Conservation (phyloP, 1,139 yeast genomes). For the Debaryomyces nepalensis region DNA sequence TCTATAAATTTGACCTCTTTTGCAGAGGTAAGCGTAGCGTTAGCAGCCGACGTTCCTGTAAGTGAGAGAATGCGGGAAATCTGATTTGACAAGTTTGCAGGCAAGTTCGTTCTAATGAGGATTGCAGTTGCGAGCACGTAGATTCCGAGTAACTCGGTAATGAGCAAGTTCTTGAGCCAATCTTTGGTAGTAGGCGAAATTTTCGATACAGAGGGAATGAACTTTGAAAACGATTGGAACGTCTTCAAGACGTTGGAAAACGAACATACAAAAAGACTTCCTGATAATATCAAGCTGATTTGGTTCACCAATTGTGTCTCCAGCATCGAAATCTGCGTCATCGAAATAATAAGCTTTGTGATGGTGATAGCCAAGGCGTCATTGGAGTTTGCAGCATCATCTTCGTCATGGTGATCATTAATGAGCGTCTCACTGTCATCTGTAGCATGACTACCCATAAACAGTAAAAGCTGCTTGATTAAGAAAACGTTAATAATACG, state of each 20-base stretch:
- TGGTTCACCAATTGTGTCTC: conserved; percentile 64
- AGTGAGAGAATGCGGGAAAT: conserved; percentile 52
- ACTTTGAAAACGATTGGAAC: conserved; percentile 43
- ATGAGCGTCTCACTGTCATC: conserved; percentile 1
- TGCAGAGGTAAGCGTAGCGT: conserved; percentile 24
- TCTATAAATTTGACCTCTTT: conserved; percentile 67
- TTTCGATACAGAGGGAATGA: conserved; percentile 35
- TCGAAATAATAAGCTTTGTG: conserved; percentile 49
- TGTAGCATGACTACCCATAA: background rate
- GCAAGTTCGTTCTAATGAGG: conserved; percentile 74
- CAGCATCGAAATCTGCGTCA: conserved; percentile 34
- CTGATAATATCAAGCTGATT: conserved; percentile 66
- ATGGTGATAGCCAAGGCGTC: conserved; percentile 73
- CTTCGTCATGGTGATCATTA: conserved; percentile 20
- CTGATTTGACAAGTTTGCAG: conserved; percentile 57
- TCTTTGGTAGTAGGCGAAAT: conserved; percentile 31
- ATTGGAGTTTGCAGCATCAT: conserved; percentile 28
- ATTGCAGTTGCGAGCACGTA: conserved; percentile 83
- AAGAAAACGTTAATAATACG: conserved; percentile 55
- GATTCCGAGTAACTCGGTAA: conserved; percentile 74
- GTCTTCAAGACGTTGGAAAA: conserved; percentile 65
- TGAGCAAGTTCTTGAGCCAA: conserved; percentile 53
- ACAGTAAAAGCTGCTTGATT: conserved; percentile 39
- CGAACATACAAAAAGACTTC: conserved; percentile 68
- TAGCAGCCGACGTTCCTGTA: conserved; percentile 36